These are phyloP conservation scores for Arbutus unedo DNA, from an alignment of 148 eudicot genomes.

Conservation along the genomic window DNA sequence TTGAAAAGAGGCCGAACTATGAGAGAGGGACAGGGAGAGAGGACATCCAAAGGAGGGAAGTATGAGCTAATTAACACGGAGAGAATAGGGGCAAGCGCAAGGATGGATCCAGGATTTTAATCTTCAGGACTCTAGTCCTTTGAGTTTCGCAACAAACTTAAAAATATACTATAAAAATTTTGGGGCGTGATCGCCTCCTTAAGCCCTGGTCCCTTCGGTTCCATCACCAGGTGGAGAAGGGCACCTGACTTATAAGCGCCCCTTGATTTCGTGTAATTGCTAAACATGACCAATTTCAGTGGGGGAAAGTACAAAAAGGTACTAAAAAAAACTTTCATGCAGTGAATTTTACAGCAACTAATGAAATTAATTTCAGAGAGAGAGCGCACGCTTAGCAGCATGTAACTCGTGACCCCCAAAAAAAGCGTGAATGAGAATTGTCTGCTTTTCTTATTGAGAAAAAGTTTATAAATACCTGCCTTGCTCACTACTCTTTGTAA, in stretches of 20 bases:
- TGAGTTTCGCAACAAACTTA: neutral
- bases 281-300: no score
- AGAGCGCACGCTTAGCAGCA: neutral
- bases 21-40: neutral
- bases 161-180: no score
- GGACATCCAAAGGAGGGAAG: neutral
- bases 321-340: no score
- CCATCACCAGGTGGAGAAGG: no score
- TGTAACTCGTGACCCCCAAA: neutral
- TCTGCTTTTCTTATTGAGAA: neutral
- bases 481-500: neutral
- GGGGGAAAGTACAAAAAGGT: no score
- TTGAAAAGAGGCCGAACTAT: no score
- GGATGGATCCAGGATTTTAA: neutral
- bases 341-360: neutral
- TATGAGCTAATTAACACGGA: neutral
- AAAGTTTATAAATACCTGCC: neutral
- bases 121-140: neutral
- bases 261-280: no score
- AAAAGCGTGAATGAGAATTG: neutral
- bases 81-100: neutral
- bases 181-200: no score
- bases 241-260: no score
- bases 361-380: neutral
- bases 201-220: no score